Evolutionary conservation across 108 stramenopile genomes (phyloP).

Genomic region (Pseudonitzschia multistriata): DNA sequence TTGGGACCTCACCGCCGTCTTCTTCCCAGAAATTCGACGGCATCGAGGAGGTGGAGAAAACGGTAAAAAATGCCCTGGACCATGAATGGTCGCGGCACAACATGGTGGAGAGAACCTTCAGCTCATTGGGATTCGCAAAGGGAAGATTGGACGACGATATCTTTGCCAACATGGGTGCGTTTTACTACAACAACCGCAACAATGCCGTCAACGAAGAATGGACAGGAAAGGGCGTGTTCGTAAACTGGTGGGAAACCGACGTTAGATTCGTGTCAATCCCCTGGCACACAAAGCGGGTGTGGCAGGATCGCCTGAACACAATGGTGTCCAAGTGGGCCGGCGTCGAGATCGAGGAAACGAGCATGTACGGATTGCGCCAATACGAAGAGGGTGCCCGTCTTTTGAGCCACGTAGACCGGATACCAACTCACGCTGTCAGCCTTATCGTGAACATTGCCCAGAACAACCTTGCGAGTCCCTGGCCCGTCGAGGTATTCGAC

Average conservation of each 20-base stretch:
- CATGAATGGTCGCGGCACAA: slow-evolving; percentile 58
- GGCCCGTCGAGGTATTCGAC: slow-evolving; percentile 83
- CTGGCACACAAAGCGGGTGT: slow-evolving; percentile 59
- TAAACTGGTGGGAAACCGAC: slow-evolving; percentile 90
- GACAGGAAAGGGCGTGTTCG: slow-evolving; percentile 73
- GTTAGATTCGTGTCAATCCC: slow-evolving; percentile 73
- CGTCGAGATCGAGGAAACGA: slow-evolving; percentile 83
- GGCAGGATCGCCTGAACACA: slow-evolving; percentile 64
- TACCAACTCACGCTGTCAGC: slow-evolving; percentile 82
- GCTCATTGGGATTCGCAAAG: slow-evolving; percentile 61
- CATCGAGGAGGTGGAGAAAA: slow-evolving; percentile 40
- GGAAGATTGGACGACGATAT: slow-evolving; percentile 68
- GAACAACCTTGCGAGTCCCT: slow-evolving; percentile 68
- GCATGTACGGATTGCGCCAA: slow-evolving; percentile 88
- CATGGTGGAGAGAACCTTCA: slow-evolving; percentile 56
- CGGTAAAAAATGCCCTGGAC: slow-evolving; percentile 38
- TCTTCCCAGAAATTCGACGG: slow-evolving; percentile 24
- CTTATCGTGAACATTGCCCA: slow-evolving; percentile 93
- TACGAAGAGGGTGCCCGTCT: slow-evolving; percentile 85
- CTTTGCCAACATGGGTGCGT: slow-evolving; percentile 75
- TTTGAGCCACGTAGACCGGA: slow-evolving; percentile 86
- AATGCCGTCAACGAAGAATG: slow-evolving; percentile 73
- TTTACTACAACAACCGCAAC: slow-evolving; percentile 79
- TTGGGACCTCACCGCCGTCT: slow-evolving; percentile 40
- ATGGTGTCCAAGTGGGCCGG: slow-evolving; percentile 83